Conservation (phyloP, 176 grass and related monocot species). For the Chrysopogon serrulatus region DNA sequence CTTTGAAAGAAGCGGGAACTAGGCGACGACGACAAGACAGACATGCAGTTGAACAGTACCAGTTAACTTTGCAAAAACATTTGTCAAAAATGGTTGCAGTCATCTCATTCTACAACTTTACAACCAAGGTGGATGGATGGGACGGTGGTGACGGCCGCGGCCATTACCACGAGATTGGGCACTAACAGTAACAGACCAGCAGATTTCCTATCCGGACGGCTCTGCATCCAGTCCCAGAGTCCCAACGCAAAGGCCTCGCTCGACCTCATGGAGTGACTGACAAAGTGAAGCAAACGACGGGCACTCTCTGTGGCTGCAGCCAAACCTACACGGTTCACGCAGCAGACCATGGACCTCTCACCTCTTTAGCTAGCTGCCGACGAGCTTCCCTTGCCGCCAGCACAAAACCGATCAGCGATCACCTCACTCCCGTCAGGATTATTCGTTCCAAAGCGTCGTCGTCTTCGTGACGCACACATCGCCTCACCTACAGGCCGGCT, state of each 20-base stretch:
- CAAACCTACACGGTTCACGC: neutral
- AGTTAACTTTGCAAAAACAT: neutral
- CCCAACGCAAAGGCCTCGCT: neutral
- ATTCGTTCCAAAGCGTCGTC: constrained; percentile 20
- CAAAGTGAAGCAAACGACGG: neutral
- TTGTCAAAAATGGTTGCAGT: neutral
- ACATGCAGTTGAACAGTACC: neutral
- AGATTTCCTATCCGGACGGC: neutral
- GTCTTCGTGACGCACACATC: constrained; percentile 25
- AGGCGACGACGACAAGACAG: neutral
- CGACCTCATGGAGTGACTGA: neutral
- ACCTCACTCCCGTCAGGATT: neutral
- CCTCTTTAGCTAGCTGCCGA: neutral
- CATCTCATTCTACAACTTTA: neutral
- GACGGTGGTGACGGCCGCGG: neutral
- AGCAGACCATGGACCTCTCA: neutral
- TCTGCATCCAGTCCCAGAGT: neutral
- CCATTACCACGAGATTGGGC: neutral
- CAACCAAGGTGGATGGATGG: neutral
- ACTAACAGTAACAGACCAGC: neutral
- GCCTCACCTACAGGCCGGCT: constrained; percentile 3
- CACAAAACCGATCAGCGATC: neutral
- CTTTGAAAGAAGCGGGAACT: neutral
- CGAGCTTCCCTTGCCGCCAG: neutral
- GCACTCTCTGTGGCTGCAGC: neutral